Base-by-base conservation (phyloP, 371 early-diverging fungal genomes). In the Mucor irregularis region DNA sequence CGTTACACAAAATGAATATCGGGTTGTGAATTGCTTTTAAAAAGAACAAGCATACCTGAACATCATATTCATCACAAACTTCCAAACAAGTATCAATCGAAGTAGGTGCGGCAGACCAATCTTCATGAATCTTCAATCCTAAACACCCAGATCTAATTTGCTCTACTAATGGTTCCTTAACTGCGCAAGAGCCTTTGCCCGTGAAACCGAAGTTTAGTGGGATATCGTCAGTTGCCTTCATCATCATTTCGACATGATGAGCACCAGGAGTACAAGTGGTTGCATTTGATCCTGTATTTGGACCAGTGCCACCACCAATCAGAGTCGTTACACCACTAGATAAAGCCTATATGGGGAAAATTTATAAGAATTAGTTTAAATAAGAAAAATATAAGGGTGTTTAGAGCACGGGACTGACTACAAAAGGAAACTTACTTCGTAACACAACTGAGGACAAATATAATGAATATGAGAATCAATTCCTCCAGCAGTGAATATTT, bases 251-350 rank as follows among this genome's bases (percentile, higher is more conserved):
- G 43, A 95, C 81, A 68, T 93, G 88, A 58, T 81, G 66, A 2
- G 72, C 66, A 11, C 94, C 93, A 4, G 94, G 90, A 3, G 95
- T 95, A 74, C 96, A 95, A 1, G 96, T 97, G 0, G 95, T 95
- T 0, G 97, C 97, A 62, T 90, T 91, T 3, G 94, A 89, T 35
- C 96, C 96, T 5, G 95, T 94, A 65, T 91, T 94, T 21, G 95
- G 95, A 1, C 97, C 97, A 0, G 94, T 94, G 22, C 97, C 97
- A 33, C 97, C 96, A 16, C 96, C 97, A 57, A 97, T 83, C 53
- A 97, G 56, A 6, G 96, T 97, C 4, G 96, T 95, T 24, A 89
- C 81, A 31, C 97, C 97, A 26, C 85, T 86, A 1, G 88, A 80
- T 29, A 96, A 61, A 2, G 94, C 90, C 85, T 84, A 57, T n/a